Percentiles rank a stretch among this genome's conserved stretches.
Evolutionary conservation across 805 yeast genomes (phyloP).

Genomic region (Ogataea nitratoaversa): DNA sequence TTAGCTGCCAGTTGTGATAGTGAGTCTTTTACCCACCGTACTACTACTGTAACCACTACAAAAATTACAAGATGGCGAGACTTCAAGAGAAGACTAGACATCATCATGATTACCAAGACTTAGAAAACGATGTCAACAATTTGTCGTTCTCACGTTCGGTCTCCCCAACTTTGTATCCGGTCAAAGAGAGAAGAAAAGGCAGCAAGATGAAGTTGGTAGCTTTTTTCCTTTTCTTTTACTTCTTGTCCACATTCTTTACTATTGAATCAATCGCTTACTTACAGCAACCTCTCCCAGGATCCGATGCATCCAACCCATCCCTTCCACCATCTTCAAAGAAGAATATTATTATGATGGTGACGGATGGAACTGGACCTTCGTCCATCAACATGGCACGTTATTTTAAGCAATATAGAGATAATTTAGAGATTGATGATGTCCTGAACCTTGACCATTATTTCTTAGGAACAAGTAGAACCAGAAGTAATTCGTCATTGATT

Average conservation of each 20-base stretch:
- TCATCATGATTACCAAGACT: background rate
- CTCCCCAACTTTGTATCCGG: too few relatives aligned
- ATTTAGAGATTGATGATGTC: constrained; percentile 49
- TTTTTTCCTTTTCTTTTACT: background rate
- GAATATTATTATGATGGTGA: constrained; percentile 81
- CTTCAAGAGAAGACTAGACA: background rate
- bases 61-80: background rate
- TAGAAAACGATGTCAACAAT: background rate
- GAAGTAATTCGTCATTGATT: constrained; percentile 69
- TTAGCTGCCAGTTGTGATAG: too few relatives aligned
- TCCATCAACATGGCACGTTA: constrained; percentile 76
- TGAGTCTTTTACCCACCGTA: too few relatives aligned
- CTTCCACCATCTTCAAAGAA: constrained; percentile 38
- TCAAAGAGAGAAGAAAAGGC: background rate
- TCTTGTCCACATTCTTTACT: constrained; percentile 1
- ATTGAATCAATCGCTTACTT: background rate
- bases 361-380: constrained; percentile 96
- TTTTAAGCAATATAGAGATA: constrained; percentile 59
- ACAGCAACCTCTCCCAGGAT: background rate
- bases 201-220: background rate
- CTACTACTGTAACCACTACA: too few relatives aligned
- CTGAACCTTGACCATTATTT: constrained; percentile 63
- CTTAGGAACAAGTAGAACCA: constrained; percentile 81
- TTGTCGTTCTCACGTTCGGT: background rate
- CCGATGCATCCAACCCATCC: background rate